These are phyloP conservation scores for Crithidia expoeki DNA, from an alignment of 208 protist species.

Conservation along the genomic window DNA sequence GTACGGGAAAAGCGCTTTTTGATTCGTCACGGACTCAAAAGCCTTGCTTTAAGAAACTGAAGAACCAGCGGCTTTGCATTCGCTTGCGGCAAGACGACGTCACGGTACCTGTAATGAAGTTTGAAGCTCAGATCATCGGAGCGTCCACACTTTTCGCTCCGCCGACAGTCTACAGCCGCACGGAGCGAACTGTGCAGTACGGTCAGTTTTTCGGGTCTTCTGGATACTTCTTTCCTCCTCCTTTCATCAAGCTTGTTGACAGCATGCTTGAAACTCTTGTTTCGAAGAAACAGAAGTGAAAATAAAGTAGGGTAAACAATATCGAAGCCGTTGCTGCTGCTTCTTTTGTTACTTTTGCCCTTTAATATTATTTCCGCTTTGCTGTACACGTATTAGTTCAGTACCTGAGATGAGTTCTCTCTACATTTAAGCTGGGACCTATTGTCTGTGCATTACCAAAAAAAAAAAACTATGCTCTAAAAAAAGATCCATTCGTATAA, in stretches of 20 bases:
- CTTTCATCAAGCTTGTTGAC: constrained; percentile 59
- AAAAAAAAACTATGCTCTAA: no score
- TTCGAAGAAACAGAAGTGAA: constrained; percentile 13
- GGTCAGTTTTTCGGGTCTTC: constrained; percentile 74
- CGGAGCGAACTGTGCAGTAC: constrained; percentile 58
- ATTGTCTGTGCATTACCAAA: neutral
- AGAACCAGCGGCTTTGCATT: constrained; percentile 47
- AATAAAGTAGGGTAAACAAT: neutral
- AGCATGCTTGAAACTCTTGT: constrained; percentile 20
- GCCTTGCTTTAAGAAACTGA: constrained; percentile 29
- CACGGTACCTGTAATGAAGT: constrained; percentile 31
- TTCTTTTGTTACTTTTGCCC: constrained; percentile 4
- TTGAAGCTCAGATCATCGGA: constrained; percentile 59
- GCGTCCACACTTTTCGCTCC: constrained; percentile 32
- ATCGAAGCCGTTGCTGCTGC: neutral
- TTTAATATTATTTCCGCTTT: no score
- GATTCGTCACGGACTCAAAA: constrained; percentile 15
- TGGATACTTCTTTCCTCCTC: constrained; percentile 77
- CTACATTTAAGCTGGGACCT: neutral
- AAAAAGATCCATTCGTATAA: no score
- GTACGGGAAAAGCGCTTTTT: constrained; percentile 12
- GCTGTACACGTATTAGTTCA: no score
- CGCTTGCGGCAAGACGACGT: constrained; percentile 34
- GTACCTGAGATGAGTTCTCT: neutral
- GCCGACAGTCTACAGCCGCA: constrained; percentile 38